phyloP scores from a whole-genome alignment of 805 yeast genomes.

The Trichomonascus vanleenenianus region DNA sequence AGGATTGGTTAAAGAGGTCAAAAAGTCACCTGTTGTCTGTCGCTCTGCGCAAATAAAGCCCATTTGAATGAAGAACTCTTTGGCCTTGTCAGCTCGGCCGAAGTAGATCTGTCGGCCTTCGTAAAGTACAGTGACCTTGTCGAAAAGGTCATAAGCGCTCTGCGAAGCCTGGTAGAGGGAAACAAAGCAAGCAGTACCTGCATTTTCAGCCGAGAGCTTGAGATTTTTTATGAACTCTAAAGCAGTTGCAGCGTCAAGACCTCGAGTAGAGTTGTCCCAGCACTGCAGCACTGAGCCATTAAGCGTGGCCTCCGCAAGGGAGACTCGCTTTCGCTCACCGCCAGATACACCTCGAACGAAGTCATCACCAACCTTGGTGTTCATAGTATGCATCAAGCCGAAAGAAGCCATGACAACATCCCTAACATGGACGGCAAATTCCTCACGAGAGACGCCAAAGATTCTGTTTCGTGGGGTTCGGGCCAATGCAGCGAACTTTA shows the following conservation, averaged over 20 bases:
- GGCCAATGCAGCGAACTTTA: slow-evolving; percentile 45
- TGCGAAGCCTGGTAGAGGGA: slow-evolving; percentile 57
- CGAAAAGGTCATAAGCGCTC: slow-evolving; percentile 46
- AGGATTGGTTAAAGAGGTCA: slow-evolving; percentile 50
- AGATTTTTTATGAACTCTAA: slow-evolving; percentile 53
- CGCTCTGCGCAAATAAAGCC: slow-evolving; percentile 51
- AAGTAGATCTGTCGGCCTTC: slow-evolving; percentile 51
- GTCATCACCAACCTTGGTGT: slow-evolving; percentile 40
- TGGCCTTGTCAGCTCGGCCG: slow-evolving; percentile 41
- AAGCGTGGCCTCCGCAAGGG: slow-evolving; percentile 44
- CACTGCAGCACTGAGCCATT: slow-evolving; percentile 43
- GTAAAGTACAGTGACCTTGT: slow-evolving; percentile 45
- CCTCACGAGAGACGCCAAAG: slow-evolving; percentile 41
- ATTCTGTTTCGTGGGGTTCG: slow-evolving; percentile 52
- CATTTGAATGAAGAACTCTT: slow-evolving; percentile 42
- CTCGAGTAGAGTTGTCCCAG: slow-evolving; percentile 68
- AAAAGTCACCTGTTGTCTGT: slow-evolving; percentile 53
- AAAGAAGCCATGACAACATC: slow-evolving; percentile 43
- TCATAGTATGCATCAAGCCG: slow-evolving; percentile 34
- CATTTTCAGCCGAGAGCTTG: slow-evolving; percentile 44
- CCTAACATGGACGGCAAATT: slow-evolving; percentile 41
- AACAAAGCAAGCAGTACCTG: slow-evolving; percentile 47
- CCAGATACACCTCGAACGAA: slow-evolving; percentile 52
- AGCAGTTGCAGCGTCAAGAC: slow-evolving; percentile 65
- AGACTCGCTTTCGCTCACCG: slow-evolving; percentile 50